Evolutionary conservation across 345 rosid species (phyloP).

Genomic region (Eucalyptus viminalis): DNA sequence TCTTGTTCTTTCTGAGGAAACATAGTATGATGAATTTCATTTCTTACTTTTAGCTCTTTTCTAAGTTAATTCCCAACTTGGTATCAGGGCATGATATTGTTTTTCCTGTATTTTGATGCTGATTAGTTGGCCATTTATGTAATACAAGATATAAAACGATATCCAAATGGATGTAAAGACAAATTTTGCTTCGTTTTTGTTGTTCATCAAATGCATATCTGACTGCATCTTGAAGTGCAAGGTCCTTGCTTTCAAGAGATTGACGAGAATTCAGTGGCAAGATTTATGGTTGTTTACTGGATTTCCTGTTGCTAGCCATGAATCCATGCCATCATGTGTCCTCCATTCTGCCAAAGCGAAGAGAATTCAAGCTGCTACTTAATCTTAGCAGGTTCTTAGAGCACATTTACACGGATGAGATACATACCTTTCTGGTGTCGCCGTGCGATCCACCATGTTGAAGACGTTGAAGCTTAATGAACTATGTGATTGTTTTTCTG

Average conservation of each 20-base stretch:
- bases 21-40: background rate
- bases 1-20: background rate
- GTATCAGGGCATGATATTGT: background rate
- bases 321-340: too few species aligned
- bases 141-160: background rate
- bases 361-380: background rate
- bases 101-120: background rate
- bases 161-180: background rate
- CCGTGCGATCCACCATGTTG: background rate
- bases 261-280: background rate
- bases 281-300: background rate
- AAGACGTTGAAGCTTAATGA: background rate
- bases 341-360: too few species aligned
- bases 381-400: background rate
- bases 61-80: background rate
- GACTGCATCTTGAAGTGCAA: background rate
- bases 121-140: background rate
- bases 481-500: background rate
- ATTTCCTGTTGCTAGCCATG: too few species aligned
- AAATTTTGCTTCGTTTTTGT: background rate
- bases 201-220: background rate
- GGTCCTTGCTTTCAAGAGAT: background rate
- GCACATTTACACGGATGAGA: background rate
- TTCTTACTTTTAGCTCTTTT: background rate
- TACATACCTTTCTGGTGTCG: background rate